Conservation (phyloP, 2,329 filamentous ascomycete species). For the Penicillium sp. region DNA sequence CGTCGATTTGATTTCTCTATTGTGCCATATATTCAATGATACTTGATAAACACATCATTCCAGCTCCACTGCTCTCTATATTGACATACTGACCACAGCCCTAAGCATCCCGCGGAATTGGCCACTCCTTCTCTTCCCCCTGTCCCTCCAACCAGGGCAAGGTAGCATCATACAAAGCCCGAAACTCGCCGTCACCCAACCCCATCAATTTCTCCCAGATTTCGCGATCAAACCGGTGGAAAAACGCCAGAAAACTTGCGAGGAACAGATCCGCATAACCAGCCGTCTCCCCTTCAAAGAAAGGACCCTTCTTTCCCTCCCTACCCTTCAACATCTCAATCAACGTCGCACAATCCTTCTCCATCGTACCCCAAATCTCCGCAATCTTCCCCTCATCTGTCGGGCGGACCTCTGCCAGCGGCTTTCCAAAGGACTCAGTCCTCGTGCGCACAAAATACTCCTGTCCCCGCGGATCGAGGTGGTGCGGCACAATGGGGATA, state of each 20-base stretch:
- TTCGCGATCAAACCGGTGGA: conserved; percentile 22
- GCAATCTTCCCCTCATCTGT: conserved; percentile 21
- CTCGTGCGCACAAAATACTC: conserved; percentile 35
- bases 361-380: conserved; percentile 17
- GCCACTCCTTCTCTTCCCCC: conserved; percentile 36
- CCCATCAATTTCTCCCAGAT: conserved; percentile 25
- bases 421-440: conserved; percentile 26
- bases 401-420: conserved; percentile 29
- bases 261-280: conserved; percentile 34
- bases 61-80: not conserved
- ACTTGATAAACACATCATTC: conserved; percentile 6
- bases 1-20: conserved; percentile 23
- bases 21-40: conserved; percentile 28
- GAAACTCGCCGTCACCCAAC: conserved; percentile 30
- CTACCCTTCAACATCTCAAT: conserved; percentile 29
- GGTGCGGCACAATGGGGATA: conserved; percentile 22
- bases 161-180: conserved; percentile 30
- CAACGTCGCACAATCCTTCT: conserved; percentile 21
- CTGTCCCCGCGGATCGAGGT: conserved; percentile 29
- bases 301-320: conserved; percentile 33
- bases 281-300: conserved; percentile 34
- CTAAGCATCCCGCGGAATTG: conserved; percentile 12
- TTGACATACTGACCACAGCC: not conserved
- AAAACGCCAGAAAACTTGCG: conserved; percentile 26
- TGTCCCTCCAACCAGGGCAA: conserved; percentile 34